Conservation (phyloP, 352 stramenopile species). For the Globisporangium nagaii region DNA sequence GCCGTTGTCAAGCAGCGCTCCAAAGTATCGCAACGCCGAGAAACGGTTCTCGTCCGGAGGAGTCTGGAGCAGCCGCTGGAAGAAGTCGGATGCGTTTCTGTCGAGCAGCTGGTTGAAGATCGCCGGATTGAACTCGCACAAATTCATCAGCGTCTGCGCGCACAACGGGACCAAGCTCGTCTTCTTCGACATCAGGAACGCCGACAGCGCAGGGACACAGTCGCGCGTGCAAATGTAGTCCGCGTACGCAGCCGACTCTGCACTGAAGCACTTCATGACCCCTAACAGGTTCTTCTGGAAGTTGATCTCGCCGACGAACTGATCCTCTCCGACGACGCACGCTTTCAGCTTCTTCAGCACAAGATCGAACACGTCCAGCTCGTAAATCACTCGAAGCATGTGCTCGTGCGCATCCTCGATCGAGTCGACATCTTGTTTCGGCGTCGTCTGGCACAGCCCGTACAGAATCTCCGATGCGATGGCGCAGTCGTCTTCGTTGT, state of each 20-base stretch:
- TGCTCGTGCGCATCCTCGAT: constrained; percentile 28
- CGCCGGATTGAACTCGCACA: constrained; percentile 64
- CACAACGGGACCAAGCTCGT: constrained; percentile 54
- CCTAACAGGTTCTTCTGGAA: constrained; percentile 73
- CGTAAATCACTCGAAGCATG: constrained; percentile 50
- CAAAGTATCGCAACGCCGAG: constrained; percentile 68
- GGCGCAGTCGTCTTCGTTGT: constrained; percentile 62
- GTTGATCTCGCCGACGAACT: constrained; percentile 73
- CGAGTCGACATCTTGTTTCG: constrained; percentile 12
- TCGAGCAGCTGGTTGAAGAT: constrained; percentile 66
- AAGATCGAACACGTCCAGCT: constrained; percentile 56
- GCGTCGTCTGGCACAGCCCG: constrained; percentile 50
- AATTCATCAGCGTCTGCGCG: constrained; percentile 72
- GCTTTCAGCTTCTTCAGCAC: constrained; percentile 66
- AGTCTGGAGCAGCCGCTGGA: constrained; percentile 69
- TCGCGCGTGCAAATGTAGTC: constrained; percentile 55
- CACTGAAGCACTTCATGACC: constrained; percentile 75
- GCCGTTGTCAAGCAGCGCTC: constrained; percentile 48
- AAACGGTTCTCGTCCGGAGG: constrained; percentile 70
- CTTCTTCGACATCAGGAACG: constrained; percentile 69
- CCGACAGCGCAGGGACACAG: constrained; percentile 46
- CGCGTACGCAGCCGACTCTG: constrained; percentile 41
- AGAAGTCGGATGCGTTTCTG: constrained; percentile 64
- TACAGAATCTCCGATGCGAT: constrained; percentile 73
- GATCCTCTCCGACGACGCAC: constrained; percentile 55